A percentile compares a stretch with the other conserved stretches of the same genome.
phyloP scores from a whole-genome alignment of 805 yeast species.

The Wickerhamomyces xylosicus region DNA sequence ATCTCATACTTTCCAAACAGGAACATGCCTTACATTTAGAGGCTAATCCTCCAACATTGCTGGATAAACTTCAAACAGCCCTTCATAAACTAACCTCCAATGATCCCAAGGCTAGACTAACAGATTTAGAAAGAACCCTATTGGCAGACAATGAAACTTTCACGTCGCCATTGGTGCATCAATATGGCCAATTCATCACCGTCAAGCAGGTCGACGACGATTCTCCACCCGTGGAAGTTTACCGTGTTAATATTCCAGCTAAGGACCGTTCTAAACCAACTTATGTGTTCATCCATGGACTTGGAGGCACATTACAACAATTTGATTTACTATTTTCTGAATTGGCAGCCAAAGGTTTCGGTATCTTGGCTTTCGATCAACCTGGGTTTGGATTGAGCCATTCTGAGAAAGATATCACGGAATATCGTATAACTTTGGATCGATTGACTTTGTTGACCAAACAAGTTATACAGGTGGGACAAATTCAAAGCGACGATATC shows the following conservation, averaged over 20 bases:
- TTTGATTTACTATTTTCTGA: conserved; percentile 59
- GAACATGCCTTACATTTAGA: no score
- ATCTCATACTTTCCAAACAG: no score
- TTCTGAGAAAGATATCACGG: no score
- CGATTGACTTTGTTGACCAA: conserved; percentile 10
- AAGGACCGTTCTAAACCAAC: background rate
- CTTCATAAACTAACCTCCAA: no score
- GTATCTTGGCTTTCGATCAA: conserved; percentile 62
- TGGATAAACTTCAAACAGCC: no score
- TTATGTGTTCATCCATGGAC: conserved; percentile 63
- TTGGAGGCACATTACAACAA: conserved; percentile 85
- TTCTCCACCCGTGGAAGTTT: no score
- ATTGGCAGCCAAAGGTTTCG: conserved; percentile 45
- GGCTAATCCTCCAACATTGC: no score
- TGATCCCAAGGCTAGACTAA: no score
- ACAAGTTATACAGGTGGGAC: conserved; percentile 3
- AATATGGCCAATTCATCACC: background rate
- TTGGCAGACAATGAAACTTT: no score
- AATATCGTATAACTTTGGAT: conserved; percentile 6
- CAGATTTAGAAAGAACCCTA: no score
- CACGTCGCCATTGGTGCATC: no score
- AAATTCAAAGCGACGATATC: conserved; percentile 14
- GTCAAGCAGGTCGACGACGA: background rate
- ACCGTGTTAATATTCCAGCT: background rate
- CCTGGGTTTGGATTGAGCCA: conserved; percentile 69